These are phyloP conservation scores for Nemania diffusa DNA, from an alignment of 2,329 filamentous ascomycete species.

Conservation along the genomic window DNA sequence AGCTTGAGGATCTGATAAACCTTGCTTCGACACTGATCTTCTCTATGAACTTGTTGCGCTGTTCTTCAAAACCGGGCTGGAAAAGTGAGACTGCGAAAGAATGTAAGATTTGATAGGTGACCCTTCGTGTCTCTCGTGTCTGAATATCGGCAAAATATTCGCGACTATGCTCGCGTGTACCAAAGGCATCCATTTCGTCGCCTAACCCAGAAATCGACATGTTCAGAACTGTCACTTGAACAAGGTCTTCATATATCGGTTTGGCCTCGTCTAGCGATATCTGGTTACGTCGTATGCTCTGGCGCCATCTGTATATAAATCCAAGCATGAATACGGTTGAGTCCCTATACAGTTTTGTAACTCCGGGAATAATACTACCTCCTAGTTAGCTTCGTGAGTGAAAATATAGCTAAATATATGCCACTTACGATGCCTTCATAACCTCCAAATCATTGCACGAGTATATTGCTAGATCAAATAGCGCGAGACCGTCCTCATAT, in stretches of 20 bases:
- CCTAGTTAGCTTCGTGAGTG: not conserved
- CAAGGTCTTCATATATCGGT: constrained; percentile 32
- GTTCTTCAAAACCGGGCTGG: constrained; percentile 35
- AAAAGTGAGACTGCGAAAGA: constrained; percentile 32
- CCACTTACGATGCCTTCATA: constrained; percentile 36
- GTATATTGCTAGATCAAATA: constrained; percentile 33
- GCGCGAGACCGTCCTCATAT: constrained; percentile 36
- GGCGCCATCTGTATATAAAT: constrained; percentile 25
- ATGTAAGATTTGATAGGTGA: constrained; percentile 20
- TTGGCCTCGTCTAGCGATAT: constrained; percentile 18
- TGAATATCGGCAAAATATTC: too few relatives aligned
- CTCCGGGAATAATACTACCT: constrained; percentile 26
- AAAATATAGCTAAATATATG: not conserved
- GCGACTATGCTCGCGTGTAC: too few relatives aligned
- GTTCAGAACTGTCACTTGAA: constrained; percentile 7
- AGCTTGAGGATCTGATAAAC: constrained; percentile 33
- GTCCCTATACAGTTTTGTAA: constrained; percentile 2
- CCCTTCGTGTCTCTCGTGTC: not conserved
- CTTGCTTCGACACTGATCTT: constrained; percentile 32
- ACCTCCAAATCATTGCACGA: constrained; percentile 16
- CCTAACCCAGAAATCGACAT: constrained; percentile 8
- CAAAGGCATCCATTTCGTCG: not conserved
- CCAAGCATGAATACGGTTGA: constrained; percentile 34
- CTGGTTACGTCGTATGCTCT: constrained; percentile 26
- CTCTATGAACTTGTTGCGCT: constrained; percentile 37